phyloP scores from a whole-genome alignment of 202 grass and related monocot genomes.

The Alloteropsis angusta region DNA sequence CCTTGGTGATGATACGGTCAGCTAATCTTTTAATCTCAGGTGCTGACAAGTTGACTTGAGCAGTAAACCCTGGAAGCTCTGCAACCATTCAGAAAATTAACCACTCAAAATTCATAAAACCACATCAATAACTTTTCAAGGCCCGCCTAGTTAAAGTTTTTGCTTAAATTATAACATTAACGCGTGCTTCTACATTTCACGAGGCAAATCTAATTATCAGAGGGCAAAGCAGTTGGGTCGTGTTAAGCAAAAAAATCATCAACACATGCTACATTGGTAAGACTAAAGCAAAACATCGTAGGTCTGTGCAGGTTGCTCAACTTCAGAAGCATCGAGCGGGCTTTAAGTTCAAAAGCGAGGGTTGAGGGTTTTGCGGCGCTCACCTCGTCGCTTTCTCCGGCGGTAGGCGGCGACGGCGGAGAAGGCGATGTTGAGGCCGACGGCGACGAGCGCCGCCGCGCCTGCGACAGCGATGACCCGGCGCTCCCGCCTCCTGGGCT shows the following conservation, averaged over 20 bases:
- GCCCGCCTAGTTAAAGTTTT: not conserved
- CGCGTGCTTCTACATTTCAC: not conserved
- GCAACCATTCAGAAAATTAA: slow-evolving; percentile 24
- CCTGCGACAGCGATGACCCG: slow-evolving; percentile 43
- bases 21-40: slow-evolving; percentile 58
- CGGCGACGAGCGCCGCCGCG: slow-evolving; percentile 61
- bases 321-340: not conserved
- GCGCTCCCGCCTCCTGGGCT: slow-evolving; percentile 39
- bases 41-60: slow-evolving; percentile 62
- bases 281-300: not conserved
- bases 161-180: not conserved
- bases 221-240: not conserved
- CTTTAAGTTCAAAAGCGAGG: not conserved
- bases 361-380: not conserved
- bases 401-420: slow-evolving; percentile 61
- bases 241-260: not conserved
- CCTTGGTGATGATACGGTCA: slow-evolving; percentile 59
- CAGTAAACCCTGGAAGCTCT: slow-evolving; percentile 70
- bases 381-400: slow-evolving; percentile 44
- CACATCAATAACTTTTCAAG: not conserved
- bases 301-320: not conserved
- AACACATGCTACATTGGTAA: slow-evolving; percentile 8
- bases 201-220: not conserved
- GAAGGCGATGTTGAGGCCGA: slow-evolving; percentile 76
- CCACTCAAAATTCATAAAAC: not conserved